Conservation (phyloP, 768 basidiomycete species). For the Hygrocybe punicea region DNA sequence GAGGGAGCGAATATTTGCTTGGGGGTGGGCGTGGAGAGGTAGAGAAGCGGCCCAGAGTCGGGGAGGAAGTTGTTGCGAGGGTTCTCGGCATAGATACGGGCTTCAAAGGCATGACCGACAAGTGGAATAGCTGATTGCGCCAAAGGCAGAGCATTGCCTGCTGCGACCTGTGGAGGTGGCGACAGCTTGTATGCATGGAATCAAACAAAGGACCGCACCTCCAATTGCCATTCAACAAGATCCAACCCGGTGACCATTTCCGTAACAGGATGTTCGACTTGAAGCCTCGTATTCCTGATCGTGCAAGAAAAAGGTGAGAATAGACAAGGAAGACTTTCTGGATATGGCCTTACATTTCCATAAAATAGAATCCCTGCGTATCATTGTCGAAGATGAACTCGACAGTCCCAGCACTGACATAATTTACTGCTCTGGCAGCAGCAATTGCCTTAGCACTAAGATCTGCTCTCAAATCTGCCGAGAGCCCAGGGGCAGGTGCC, state of each 20-base stretch:
- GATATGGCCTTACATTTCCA: slow-evolving; percentile 74
- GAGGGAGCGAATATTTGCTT: slow-evolving; percentile 65
- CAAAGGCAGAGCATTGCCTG: slow-evolving; percentile 81
- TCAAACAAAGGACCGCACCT: slow-evolving; percentile 46
- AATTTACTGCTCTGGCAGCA: slow-evolving; percentile 88
- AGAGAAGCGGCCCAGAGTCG: slow-evolving; percentile 78
- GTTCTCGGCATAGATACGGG: slow-evolving; percentile 93
- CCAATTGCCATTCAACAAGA: slow-evolving; percentile 93
- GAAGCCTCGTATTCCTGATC: slow-evolving; percentile 74
- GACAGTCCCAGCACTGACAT: slow-evolving; percentile 90
- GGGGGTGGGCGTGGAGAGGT: slow-evolving; percentile 75
- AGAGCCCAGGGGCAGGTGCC: slow-evolving; percentile 89
- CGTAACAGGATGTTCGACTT: slow-evolving; percentile 90
- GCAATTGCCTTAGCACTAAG: slow-evolving; percentile 84
- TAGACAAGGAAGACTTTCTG: not conserved
- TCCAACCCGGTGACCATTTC: slow-evolving; percentile 95
- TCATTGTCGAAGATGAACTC: slow-evolving; percentile 97
- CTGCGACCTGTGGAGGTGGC: slow-evolving; percentile 60
- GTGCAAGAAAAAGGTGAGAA: not conserved
- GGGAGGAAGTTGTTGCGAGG: slow-evolving; percentile 91
- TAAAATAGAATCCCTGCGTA: slow-evolving; percentile 83
- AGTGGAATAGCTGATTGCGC: slow-evolving; percentile 75
- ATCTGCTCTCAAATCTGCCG: slow-evolving; percentile 72
- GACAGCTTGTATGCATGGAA: not conserved
- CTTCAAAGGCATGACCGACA: slow-evolving; percentile 91